A percentile compares a stretch with the other conserved stretches of the same genome.
Evolutionary conservation across 176 grass and related monocot species (phyloP).

Genomic region (Phyllostachys edulis): DNA sequence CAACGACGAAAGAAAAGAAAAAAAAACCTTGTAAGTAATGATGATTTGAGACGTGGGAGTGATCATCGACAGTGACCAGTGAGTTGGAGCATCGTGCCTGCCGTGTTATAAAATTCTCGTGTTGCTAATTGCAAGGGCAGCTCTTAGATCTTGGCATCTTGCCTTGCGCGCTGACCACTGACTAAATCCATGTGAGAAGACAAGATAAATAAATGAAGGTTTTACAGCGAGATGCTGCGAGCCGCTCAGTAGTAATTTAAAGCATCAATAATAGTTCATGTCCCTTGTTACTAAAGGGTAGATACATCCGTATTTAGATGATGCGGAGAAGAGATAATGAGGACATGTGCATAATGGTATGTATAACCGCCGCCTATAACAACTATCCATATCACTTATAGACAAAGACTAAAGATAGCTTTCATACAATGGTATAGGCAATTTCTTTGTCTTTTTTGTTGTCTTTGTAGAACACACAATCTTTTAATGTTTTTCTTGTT

Average conservation of each 20-base stretch:
- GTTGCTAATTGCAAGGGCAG: neutral
- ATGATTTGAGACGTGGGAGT: neutral
- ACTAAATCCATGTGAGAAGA: neutral
- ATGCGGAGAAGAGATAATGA: too few species aligned
- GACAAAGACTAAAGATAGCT: too few species aligned
- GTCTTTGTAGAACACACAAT: too few species aligned
- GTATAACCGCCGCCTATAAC: too few species aligned
- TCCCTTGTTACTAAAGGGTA: too few species aligned
- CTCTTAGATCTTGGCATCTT: neutral
- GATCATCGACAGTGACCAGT: neutral
- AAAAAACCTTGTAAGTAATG: neutral
- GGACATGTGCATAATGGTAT: too few species aligned
- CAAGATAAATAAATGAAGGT: neutral
- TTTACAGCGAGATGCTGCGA: neutral
- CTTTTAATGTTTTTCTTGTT: too few species aligned
- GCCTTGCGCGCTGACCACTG: neutral
- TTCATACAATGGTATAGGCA: too few species aligned
- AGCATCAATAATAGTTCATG: too few species aligned
- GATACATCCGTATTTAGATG: too few species aligned
- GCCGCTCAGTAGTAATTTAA: neutral
- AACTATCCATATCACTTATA: too few species aligned
- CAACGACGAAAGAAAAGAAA: neutral
- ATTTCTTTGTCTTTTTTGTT: too few species aligned
- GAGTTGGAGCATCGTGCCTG: neutral
- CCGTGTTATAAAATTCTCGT: neutral